Percentiles rank a stretch among this genome's conserved stretches.
These are phyloP conservation scores for Miscanthus lutarioriparius DNA, from an alignment of 176 grass and related monocot genomes.

Conservation along the genomic window DNA sequence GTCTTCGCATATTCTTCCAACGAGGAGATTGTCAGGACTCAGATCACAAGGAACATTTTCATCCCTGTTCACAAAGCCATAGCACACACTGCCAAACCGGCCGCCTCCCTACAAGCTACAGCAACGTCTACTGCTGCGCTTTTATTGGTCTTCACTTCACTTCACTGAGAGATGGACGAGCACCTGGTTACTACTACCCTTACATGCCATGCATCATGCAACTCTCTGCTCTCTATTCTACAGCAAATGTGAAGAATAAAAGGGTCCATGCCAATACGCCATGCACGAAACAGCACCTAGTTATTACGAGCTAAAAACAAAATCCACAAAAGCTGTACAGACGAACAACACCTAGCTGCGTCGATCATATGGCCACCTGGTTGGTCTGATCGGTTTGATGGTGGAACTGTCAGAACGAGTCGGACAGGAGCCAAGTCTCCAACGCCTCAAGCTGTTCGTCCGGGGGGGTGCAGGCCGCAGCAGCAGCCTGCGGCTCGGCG, in stretches of 20 bases:
- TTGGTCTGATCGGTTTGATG: not conserved
- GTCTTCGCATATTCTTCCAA: not conserved
- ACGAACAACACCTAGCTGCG: no score
- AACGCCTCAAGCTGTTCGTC: constrained; percentile 58
- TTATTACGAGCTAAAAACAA: not conserved
- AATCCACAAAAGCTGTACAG: constrained; percentile 31
- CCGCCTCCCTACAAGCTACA: not conserved
- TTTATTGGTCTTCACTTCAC: not conserved
- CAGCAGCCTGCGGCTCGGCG: no score
- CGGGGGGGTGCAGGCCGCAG: not conserved
- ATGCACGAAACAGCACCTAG: not conserved
- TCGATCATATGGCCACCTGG: not conserved
- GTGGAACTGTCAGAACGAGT: not conserved
- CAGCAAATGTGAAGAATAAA: no score
- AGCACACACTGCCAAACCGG: not conserved
- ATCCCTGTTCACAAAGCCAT: not conserved
- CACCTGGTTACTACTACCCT: not conserved
- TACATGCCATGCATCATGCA: not conserved
- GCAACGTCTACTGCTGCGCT: not conserved
- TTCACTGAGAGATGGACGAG: not conserved
- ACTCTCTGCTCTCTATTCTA: not conserved
- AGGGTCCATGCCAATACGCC: no score
- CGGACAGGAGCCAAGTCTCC: constrained; percentile 62
- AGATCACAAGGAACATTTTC: not conserved
- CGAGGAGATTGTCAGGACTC: not conserved